Conservation (phyloP, 495 filamentous ascomycete species). For the Hypoxylon crocopeplum region DNA sequence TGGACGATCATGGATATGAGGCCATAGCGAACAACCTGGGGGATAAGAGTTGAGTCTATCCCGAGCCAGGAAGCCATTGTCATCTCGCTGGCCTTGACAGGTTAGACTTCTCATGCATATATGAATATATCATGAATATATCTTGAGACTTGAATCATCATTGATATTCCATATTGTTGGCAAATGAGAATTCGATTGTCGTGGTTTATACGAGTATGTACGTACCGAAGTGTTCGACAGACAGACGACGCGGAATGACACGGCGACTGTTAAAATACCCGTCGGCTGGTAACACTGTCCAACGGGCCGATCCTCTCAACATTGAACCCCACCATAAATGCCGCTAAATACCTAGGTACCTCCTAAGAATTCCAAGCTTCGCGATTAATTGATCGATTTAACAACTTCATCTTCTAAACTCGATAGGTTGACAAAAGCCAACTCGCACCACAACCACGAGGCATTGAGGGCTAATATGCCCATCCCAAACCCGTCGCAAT, state of each 20-base stretch:
- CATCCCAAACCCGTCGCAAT: constrained; percentile 40
- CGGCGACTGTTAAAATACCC: no score
- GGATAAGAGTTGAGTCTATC: constrained; percentile 9
- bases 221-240: no score
- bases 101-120: neutral
- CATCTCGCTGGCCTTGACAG: neutral
- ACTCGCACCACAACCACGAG: constrained; percentile 11
- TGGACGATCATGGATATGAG: constrained; percentile 13
- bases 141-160: neutral
- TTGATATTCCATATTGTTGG: neutral
- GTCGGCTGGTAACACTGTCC: no score
- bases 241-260: no score
- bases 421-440: neutral
- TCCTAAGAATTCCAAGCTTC: neutral
- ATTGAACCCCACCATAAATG: no score
- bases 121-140: neutral
- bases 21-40: constrained; percentile 15
- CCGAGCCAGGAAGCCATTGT: constrained; percentile 11
- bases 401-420: constrained; percentile 14
- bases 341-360: neutral
- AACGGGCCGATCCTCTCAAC: no score
- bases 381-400: neutral
- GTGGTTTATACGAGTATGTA: no score
- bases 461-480: constrained; percentile 52
- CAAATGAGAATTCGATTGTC: no score